These are phyloP conservation scores for Penicillium sp. DNA, from an alignment of 2,329 filamentous ascomycete genomes.

Conservation along the genomic window DNA sequence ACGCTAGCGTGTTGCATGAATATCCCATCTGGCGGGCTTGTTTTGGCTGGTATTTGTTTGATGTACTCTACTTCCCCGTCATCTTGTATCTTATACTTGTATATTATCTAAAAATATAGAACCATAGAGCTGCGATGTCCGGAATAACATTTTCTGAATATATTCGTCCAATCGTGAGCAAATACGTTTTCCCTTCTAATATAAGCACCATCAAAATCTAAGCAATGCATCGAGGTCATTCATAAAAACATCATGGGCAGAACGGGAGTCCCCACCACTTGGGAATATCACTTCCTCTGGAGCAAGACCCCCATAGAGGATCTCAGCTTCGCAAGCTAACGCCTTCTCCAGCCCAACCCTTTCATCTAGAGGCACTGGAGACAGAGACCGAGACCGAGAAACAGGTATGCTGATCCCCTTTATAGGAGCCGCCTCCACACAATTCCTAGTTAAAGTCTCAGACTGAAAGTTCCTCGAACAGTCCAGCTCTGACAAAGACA, in stretches of 20 bases:
- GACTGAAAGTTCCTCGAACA: neutral
- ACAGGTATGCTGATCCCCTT: neutral
- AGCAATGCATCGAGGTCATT: conserved; percentile 10
- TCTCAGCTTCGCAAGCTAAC: neutral
- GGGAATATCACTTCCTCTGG: neutral
- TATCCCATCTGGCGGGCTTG: conserved; percentile 10
- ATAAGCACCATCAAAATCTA: conserved; percentile 1
- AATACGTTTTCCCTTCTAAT: neutral
- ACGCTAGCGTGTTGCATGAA: conserved; percentile 20
- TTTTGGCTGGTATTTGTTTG: conserved; percentile 7
- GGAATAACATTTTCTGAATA: neutral
- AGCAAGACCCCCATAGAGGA: neutral
- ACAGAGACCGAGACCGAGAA: neutral
- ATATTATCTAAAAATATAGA: conserved; percentile 15
- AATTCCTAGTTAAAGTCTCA: neutral
- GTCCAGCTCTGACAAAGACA: neutral
- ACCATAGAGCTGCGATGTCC: conserved; percentile 2
- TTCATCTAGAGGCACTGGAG: neutral
- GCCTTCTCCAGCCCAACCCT: neutral
- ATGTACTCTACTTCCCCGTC: conserved; percentile 9
- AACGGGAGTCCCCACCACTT: too few species aligned
- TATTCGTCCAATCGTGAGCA: neutral
- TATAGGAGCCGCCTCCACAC: neutral
- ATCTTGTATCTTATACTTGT: conserved; percentile 19
- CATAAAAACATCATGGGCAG: neutral